phyloP scores from a whole-genome alignment of 768 basidiomycete genomes.

The Crucibulum laeve region DNA sequence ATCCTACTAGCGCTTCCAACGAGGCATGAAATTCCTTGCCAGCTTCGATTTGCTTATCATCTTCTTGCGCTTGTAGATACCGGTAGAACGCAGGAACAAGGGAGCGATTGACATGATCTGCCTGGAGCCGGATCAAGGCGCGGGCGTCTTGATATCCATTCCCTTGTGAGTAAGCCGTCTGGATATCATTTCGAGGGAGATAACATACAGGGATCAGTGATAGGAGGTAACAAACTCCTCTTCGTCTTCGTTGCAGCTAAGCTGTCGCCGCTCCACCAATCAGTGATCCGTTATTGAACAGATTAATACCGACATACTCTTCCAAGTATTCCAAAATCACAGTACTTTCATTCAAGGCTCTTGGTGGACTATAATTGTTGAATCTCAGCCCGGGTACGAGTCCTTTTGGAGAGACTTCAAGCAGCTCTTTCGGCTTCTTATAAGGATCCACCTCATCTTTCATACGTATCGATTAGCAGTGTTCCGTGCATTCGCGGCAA shows the following conservation, averaged over 20 bases:
- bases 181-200: not conserved
- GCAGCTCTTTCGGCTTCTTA: constrained; percentile 72
- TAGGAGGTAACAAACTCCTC: constrained; percentile 52
- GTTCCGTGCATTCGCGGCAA: not conserved
- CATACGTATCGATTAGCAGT: not conserved
- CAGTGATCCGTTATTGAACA: not conserved
- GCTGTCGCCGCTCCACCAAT: constrained; percentile 22
- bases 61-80: constrained; percentile 66
- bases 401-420: constrained; percentile 81
- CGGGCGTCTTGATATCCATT: constrained; percentile 47
- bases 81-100: constrained; percentile 73
- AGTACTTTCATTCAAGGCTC: constrained; percentile 73
- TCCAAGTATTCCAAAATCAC: constrained; percentile 78
- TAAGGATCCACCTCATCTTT: constrained; percentile 81
- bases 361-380: constrained; percentile 46
- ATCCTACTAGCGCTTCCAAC: constrained; percentile 43
- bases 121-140: constrained; percentile 62
- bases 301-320: constrained; percentile 42
- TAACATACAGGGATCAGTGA: constrained; percentile 53
- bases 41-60: constrained; percentile 41
- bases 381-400: constrained; percentile 70
- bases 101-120: constrained; percentile 60
- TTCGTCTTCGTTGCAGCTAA: constrained; percentile 44
- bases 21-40: constrained; percentile 52
- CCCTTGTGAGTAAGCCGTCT: constrained; percentile 1